These are phyloP conservation scores for Cyberlindnera veronae DNA, from an alignment of 805 yeast species.

Conservation along the genomic window DNA sequence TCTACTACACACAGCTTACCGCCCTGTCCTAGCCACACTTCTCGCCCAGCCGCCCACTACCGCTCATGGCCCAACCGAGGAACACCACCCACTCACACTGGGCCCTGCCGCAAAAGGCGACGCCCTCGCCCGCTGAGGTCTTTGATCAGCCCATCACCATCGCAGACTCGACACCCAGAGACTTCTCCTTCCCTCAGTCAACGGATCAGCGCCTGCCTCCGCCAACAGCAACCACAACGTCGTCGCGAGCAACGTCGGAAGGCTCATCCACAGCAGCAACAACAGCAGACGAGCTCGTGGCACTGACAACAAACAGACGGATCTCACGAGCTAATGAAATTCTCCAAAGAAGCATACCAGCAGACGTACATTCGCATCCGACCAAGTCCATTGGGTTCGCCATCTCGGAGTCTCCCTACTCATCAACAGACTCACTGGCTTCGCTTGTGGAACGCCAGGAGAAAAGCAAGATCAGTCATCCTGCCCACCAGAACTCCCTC, in stretches of 20 bases:
- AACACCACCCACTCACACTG: slow-evolving; percentile 5
- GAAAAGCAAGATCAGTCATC: slow-evolving; percentile 39
- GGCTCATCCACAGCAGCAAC: no score
- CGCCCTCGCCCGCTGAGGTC: slow-evolving; percentile 22
- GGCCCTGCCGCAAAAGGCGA: slow-evolving; percentile 17
- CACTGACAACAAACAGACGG: slow-evolving; percentile 7
- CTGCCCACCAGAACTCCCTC: slow-evolving; percentile 36
- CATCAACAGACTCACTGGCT: slow-evolving; percentile 36
- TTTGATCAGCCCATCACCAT: slow-evolving; percentile 4
- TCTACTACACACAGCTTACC: background rate
- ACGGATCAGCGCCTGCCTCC: no score
- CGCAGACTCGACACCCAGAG: background rate
- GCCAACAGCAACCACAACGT: background rate
- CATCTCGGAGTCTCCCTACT: slow-evolving; percentile 21
- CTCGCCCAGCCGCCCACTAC: no score
- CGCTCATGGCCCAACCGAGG: no score
- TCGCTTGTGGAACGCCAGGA: slow-evolving; percentile 39
- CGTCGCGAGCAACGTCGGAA: no score
- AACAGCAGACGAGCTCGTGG: background rate
- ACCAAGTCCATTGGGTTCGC: no score
- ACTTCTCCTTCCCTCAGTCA: no score
- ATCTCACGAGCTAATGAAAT: slow-evolving; percentile 19
- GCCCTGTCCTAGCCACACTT: background rate
- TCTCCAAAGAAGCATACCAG: no score
- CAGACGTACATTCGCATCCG: no score